Evolutionary conservation across 1,139 yeast species (phyloP), one percentile per base, ranked within the genome.

Genomic region (Protomyces arabidopsidicola): DNA sequence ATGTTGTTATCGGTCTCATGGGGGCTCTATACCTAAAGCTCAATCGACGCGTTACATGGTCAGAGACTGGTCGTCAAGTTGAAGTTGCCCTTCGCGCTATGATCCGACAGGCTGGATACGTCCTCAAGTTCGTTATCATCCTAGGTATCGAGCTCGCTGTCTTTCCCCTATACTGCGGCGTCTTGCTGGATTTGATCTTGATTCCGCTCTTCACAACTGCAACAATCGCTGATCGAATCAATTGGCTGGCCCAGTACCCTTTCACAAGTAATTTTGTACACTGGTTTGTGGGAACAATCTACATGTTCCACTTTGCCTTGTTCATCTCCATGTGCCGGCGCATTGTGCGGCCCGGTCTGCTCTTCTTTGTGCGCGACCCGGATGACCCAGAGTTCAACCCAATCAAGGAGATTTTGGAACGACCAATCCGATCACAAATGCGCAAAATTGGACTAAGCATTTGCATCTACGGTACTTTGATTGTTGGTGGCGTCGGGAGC

Each of bases 311-410:
- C 70, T 85, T 93, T 76, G 96, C 98, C 0, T 77, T 87, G 59
- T 93, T 84, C 75, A 91, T 93, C 45, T 89, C 95, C 4, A 86
- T 90, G 90, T 81, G 87, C 42, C 80, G 98, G 68, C 78, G 81
- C 52, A 85, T 90, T 52, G 81, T 93, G 69, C 82, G 99, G 64
- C 86, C 89, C 0, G 99, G 98, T 5, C 96, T 90, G 2, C 77
- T 93, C 53, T 93, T 84, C 74, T 93, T 95, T 75, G 88, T 95
- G 65, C 81, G 97, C 68, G 90, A 96, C 38, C 97, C 97, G 1
- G 97, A 91, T 70, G 97, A 93, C 72, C 97, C 96, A 36, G 87
- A 90, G 70, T 86, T 90, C 53, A 84, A 93, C 68, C 82, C 95
- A n/a, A 82, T 93, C 55, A 93, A 90, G 69, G 97, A 91, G 72